Base-by-base conservation (phyloP, 805 yeast species). In the Nakazawaea holstii region DNA sequence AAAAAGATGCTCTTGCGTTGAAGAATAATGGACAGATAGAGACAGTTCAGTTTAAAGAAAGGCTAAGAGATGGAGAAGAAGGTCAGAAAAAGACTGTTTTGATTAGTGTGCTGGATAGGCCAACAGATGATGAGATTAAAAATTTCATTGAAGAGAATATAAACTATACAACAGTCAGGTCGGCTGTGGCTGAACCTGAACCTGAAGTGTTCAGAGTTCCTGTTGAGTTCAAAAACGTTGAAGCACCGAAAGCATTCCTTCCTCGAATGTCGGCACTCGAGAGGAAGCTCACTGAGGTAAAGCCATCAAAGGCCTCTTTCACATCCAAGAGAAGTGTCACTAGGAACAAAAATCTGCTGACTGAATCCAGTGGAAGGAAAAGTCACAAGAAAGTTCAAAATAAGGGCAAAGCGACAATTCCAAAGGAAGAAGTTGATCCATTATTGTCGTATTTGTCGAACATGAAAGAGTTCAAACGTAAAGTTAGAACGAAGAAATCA, bases 1-100 rank as follows among this genome's bases (percentile, higher is more conserved):
- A 59, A 6, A 69, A 73, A 6, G 84, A 78, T 52, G 64, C 76
- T 0, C 52, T 54, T 1, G 49, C 55, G 4, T 61, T 80, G 28
- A 61, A 61, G 4, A 51, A 53, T 0, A 60, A 67, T 10, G 66
- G 69, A 0, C 20, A 46, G 3, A 36, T 54, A 1, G 51, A 49
- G 17, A 41, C 43, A 24, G 41, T 48, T 32, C 49, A 29, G 24
- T 30, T 38, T 40, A 35, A 39, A 35, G 35, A 24, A n/a, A 33
- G 35, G 20, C 26, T 49, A 43, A 50, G 50, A 46, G 39, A 38
- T 40, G 35, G 33, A 32, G 35, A 14, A 45, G 56, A 33, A 33
- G 6, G 32, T 46, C 53, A 17, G 31, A 49, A 39, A 43, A 52
- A 41, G 9, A 36, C 35, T 10, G 17, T 35, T 17, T 17, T 53